phyloP scores from a whole-genome alignment of 2,329 filamentous ascomycete genomes.

The Calonectria hawksworthii region DNA sequence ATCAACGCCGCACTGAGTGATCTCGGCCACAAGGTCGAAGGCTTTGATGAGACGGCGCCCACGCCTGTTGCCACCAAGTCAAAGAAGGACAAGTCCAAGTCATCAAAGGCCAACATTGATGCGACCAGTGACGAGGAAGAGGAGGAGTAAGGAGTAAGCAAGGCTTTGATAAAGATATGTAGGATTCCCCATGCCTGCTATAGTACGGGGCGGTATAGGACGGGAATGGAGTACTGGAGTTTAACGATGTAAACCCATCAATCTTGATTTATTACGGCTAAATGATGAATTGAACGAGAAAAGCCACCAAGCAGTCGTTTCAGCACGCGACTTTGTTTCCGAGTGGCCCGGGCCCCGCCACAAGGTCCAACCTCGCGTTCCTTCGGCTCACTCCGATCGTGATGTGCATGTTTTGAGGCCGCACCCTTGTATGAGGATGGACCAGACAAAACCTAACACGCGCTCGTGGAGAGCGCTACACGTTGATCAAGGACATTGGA shows the following conservation, averaged over 20 bases:
- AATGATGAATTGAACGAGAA: constrained; percentile 11
- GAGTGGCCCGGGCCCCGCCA: not conserved
- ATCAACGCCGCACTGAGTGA: constrained; percentile 70
- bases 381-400: not conserved
- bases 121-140: constrained; percentile 74
- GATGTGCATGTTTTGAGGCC: constrained; percentile 5
- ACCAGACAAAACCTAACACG: not conserved
- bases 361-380: not conserved
- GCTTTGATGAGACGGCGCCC: constrained; percentile 48
- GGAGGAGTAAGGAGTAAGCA: constrained; percentile 55
- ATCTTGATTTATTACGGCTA: constrained; percentile 18
- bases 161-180: not conserved
- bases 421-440: not conserved
- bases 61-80: constrained; percentile 47
- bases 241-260: constrained; percentile 10
- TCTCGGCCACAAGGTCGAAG: constrained; percentile 61
- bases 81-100: constrained; percentile 58
- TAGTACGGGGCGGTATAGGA: constrained; percentile 12
- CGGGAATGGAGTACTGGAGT: constrained; percentile 43
- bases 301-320: not conserved
- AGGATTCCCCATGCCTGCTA: not conserved
- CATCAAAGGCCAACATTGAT: constrained; percentile 72
- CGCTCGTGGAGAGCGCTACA: not conserved
- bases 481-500: not conserved
- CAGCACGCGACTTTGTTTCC: not conserved